phyloP scores from a whole-genome alignment of 108 stramenopile genomes.

The Nannochloropsis granulata region DNA sequence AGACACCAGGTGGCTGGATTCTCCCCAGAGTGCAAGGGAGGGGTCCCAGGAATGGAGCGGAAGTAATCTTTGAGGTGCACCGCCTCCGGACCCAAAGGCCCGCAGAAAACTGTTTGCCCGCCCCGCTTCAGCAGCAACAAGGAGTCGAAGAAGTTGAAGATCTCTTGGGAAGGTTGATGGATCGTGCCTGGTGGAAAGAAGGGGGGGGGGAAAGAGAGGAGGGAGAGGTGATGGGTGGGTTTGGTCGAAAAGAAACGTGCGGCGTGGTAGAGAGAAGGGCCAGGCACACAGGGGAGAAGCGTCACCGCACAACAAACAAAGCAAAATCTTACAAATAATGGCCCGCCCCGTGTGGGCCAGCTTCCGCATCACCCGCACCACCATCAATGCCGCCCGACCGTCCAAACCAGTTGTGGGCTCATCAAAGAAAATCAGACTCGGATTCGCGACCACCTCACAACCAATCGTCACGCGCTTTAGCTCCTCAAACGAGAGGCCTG shows the following conservation, averaged over 20 bases:
- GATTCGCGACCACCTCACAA: slow-evolving; percentile 57
- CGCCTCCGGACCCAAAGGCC: slow-evolving; percentile 1
- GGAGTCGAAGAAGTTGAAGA: slow-evolving; percentile 56
- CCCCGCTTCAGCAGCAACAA: slow-evolving; percentile 56
- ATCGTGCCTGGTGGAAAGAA: slow-evolving; percentile 45
- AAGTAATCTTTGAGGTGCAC: not conserved
- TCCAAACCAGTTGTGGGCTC: slow-evolving; percentile 55
- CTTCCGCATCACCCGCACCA: slow-evolving; percentile 38
- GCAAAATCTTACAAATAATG: slow-evolving; percentile 30
- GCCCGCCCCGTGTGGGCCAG: slow-evolving; percentile 44
- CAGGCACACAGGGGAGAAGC: too few species aligned
- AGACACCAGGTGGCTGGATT: slow-evolving; percentile 22
- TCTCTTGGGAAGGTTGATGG: slow-evolving; percentile 63
- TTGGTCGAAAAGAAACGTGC: too few species aligned
- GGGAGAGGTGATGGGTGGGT: too few species aligned
- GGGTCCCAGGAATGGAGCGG: not conserved
- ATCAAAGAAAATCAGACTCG: slow-evolving; percentile 47
- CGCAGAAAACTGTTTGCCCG: slow-evolving; percentile 63
- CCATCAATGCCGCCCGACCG: slow-evolving; percentile 46
- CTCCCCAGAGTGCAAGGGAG: not conserved
- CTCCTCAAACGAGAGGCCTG: slow-evolving; percentile 54
- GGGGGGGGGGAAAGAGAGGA: too few species aligned
- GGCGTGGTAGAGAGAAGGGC: too few species aligned
- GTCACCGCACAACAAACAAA: too few species aligned
- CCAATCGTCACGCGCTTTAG: slow-evolving; percentile 55